phyloP scores from a whole-genome alignment of 352 stramenopile species.

The Pythium plurisporium region DNA sequence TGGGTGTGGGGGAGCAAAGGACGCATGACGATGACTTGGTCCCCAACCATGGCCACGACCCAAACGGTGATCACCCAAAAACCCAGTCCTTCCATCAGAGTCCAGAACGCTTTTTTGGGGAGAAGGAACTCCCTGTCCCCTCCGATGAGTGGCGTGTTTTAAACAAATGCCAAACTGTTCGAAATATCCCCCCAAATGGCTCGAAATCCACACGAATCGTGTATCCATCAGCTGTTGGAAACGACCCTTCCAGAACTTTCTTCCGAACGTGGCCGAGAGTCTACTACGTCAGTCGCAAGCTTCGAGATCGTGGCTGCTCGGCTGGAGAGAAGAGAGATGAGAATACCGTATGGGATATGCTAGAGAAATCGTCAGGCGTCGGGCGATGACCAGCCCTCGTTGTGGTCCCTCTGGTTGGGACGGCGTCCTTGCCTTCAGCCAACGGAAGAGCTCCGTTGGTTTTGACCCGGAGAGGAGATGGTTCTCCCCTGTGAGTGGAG shows the following conservation, averaged over 20 bases:
- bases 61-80: constrained; percentile 16
- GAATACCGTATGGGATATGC: no score
- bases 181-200: not conserved
- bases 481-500: no score
- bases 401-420: no score
- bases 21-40: constrained; percentile 6
- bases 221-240: constrained; percentile 14
- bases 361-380: no score
- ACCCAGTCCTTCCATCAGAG: constrained; percentile 10
- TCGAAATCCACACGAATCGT: not conserved
- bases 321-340: no score
- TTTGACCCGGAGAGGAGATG: no score
- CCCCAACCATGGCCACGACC: not conserved
- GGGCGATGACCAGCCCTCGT: no score
- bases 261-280: not conserved
- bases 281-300: constrained; percentile 4
- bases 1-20: constrained; percentile 17
- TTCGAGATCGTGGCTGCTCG: not conserved
- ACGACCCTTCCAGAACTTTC: constrained; percentile 18
- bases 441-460: no score
- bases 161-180: constrained; percentile 5
- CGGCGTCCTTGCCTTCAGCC: not conserved
- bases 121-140: constrained; percentile 2
- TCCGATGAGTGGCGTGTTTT: constrained; percentile 8
- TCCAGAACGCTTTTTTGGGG: constrained; percentile 10